Conservation (phyloP, 352 stramenopile genomes). For the Phytophthora meadii region DNA sequence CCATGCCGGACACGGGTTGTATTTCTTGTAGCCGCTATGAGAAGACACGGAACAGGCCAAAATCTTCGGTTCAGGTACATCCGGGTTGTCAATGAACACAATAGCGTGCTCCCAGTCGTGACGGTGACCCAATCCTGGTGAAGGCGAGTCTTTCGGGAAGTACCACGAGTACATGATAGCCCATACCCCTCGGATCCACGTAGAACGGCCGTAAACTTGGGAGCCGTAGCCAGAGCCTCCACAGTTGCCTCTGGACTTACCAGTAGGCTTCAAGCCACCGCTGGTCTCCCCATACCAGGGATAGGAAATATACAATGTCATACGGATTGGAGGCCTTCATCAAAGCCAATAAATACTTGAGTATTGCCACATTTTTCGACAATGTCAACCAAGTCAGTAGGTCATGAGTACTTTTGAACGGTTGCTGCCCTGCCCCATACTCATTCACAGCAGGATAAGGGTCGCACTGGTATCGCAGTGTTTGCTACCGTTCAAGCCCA, state of each 20-base stretch:
- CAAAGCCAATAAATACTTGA: no score
- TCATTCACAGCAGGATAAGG: no score
- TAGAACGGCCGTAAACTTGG: conserved; percentile 6
- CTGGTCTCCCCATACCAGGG: not conserved
- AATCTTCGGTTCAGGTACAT: conserved; percentile 1
- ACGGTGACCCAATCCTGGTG: conserved; percentile 3
- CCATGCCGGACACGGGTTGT: not conserved
- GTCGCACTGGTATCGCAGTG: no score
- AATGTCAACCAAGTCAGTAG: no score
- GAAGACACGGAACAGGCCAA: conserved; percentile 7
- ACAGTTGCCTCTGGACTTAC: not conserved
- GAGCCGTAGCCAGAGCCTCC: conserved; percentile 7
- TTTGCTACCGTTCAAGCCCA: no score
- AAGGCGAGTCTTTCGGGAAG: conserved; percentile 5
- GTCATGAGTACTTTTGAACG: no score
- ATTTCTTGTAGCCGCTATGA: conserved; percentile 3
- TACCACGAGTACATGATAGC: conserved; percentile 15
- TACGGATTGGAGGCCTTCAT: no score
- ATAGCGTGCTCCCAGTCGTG: not conserved
- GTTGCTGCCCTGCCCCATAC: no score
- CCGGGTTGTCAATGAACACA: conserved; percentile 14
- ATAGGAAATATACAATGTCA: no score
- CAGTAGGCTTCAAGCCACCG: conserved; percentile 1
- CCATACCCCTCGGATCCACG: conserved; percentile 1
- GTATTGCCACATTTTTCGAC: no score